These are phyloP conservation scores for Fusarium irregulare DNA, from an alignment of 2,329 filamentous ascomycete species.

Conservation along the genomic window DNA sequence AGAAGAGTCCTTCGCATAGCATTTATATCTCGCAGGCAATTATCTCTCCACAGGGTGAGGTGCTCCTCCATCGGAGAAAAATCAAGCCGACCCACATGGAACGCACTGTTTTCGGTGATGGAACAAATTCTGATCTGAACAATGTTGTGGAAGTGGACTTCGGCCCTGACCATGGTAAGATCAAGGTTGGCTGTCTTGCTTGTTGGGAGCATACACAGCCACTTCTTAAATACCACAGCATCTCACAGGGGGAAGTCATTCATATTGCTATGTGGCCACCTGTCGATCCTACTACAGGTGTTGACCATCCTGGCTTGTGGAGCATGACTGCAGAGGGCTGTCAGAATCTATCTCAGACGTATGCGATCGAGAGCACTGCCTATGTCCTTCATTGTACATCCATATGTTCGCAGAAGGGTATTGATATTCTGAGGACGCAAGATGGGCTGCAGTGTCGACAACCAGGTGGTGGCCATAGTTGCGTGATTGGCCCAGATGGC, in stretches of 20 bases:
- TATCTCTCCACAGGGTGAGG: slow-evolving; percentile 55
- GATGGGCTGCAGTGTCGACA: slow-evolving; percentile 46
- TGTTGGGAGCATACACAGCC: slow-evolving; percentile 66
- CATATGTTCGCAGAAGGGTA: slow-evolving; percentile 49
- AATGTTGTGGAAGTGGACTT: slow-evolving; percentile 55
- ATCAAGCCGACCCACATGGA: slow-evolving; percentile 67
- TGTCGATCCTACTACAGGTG: slow-evolving; percentile 35
- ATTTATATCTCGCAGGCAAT: slow-evolving; percentile 61
- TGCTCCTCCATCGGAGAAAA: slow-evolving; percentile 58
- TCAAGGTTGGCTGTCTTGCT: slow-evolving; percentile 57
- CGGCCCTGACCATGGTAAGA: slow-evolving; percentile 44
- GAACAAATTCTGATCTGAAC: slow-evolving; percentile 51
- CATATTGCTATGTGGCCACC: slow-evolving; percentile 63
- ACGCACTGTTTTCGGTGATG: slow-evolving; percentile 62
- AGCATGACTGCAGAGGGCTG: slow-evolving; percentile 52
- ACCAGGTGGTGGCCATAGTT: slow-evolving; percentile 40
- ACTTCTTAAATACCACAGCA: slow-evolving; percentile 60
- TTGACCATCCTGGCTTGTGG: slow-evolving; percentile 43
- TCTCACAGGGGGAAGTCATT: slow-evolving; percentile 57
- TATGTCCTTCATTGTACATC: slow-evolving; percentile 59
- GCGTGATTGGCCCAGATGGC: slow-evolving; percentile 41
- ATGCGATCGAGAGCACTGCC: slow-evolving; percentile 66
- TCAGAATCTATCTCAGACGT: slow-evolving; percentile 61
- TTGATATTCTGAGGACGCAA: slow-evolving; percentile 55
- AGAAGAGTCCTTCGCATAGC: slow-evolving; percentile 49